Conservation (phyloP, 352 stramenopile genomes). For the Phytophthora hibernalis region DNA sequence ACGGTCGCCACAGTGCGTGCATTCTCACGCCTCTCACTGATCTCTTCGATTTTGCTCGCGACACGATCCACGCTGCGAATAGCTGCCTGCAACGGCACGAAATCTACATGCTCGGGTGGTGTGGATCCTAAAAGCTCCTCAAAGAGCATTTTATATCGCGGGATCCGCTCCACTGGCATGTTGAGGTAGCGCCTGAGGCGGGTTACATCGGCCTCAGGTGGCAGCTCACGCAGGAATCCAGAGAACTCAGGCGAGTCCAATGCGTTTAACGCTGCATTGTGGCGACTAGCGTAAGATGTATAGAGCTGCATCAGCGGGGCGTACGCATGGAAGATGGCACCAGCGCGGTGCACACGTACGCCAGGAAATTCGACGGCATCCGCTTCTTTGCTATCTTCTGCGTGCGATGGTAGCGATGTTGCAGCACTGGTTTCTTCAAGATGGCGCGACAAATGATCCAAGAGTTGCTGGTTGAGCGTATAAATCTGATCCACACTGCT, state of each 20-base stretch:
- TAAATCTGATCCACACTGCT: constrained; percentile 90
- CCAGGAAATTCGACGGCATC: constrained; percentile 11
- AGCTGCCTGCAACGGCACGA: constrained; percentile 67
- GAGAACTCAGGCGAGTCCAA: constrained; percentile 83
- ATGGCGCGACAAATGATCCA: constrained; percentile 86
- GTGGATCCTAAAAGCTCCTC: constrained; percentile 80
- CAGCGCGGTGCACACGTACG: constrained; percentile 45
- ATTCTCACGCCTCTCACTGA: constrained; percentile 78
- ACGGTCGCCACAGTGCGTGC: constrained; percentile 67
- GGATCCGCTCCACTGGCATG: constrained; percentile 89
- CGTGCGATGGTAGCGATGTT: constrained; percentile 27
- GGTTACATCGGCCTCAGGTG: constrained; percentile 65
- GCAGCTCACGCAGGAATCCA: constrained; percentile 76
- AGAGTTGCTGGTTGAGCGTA: constrained; percentile 87
- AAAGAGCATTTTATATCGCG: constrained; percentile 85
- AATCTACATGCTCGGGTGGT: constrained; percentile 75
- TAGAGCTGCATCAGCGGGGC: constrained; percentile 87
- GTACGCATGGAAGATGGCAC: constrained; percentile 89
- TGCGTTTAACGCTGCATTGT: constrained; percentile 70
- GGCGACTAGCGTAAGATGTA: constrained; percentile 84
- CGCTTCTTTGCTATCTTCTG: constrained; percentile 16
- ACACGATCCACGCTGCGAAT: constrained; percentile 82
- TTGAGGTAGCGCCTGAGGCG: constrained; percentile 81
- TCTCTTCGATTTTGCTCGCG: constrained; percentile 82
- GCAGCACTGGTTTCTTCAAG: constrained; percentile 63